These are phyloP conservation scores for carrot (Daucus carota) DNA, from an alignment of 129 eudicot species.

Conservation along the genomic window DH1_v3.0 NC_030386.2:28615001-28615500, in stretches of 20 bases:
- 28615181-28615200: background rate
- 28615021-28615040: slow-evolving; percentile 57
- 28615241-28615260: background rate
- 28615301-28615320: slow-evolving; percentile 96
- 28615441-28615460: background rate
- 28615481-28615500: background rate
- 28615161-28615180: background rate
- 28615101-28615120: too few relatives aligned
- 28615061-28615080: too few relatives aligned
- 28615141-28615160: too few relatives aligned
- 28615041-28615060: too few relatives aligned
- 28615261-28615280: background rate
- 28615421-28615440: background rate
- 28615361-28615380: slow-evolving; percentile 86
- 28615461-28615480: background rate
- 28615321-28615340: slow-evolving; percentile 91
- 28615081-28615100: too few relatives aligned
- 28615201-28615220: background rate
- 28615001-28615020: slow-evolving; percentile 96
- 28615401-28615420: slow-evolving; percentile 97
- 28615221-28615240: background rate
- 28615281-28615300: background rate
- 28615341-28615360: slow-evolving; percentile 88
- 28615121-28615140: too few relatives aligned
- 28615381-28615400: slow-evolving; percentile 97